Evolutionary conservation across 1,139 yeast species (phyloP).

Genomic region (Hyphopichia buzzinii): DNA sequence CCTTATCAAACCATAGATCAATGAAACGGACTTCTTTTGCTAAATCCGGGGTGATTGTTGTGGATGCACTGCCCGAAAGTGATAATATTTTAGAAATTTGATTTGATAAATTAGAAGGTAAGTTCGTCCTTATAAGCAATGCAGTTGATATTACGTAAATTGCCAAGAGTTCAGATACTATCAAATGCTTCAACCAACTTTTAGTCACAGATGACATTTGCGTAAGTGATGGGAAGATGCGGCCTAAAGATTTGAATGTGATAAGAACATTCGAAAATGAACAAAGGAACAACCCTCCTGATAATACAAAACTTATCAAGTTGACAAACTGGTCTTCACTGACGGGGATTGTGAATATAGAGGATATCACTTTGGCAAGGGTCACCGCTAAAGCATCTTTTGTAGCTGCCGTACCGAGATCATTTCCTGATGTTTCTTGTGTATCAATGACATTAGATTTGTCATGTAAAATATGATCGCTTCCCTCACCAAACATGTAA

Average conservation of each 20-base stretch:
- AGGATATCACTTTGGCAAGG: conserved; percentile 47
- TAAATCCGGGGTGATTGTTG: conserved; percentile 17
- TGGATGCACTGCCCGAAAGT: conserved; percentile 32
- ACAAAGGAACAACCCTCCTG: conserved; percentile 65
- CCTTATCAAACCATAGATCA: conserved; percentile 78
- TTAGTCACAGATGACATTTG: conserved; percentile 23
- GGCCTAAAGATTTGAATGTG: conserved; percentile 46
- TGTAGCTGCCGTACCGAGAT: conserved; percentile 14
- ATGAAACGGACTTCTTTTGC: conserved; percentile 54
- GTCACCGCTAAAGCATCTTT: conserved; percentile 69
- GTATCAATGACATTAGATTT: conserved; percentile 5
- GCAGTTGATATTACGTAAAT: conserved; percentile 81
- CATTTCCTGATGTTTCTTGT: conserved; percentile 12
- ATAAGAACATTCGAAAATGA: conserved; percentile 62
- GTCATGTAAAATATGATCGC: conserved; percentile 5
- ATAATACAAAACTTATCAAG: conserved; percentile 61
- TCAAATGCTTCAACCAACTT: conserved; percentile 43
- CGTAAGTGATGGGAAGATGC: conserved; percentile 28
- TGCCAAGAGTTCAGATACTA: conserved; percentile 71
- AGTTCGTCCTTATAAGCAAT: conserved; percentile 67
- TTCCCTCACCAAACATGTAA: conserved; percentile 7
- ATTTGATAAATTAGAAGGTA: conserved; percentile 59
- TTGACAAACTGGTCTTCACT: conserved; percentile 56
- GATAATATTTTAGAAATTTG: conserved; percentile 48
- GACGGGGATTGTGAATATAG: conserved; percentile 26